These are phyloP conservation scores for Akebia trifoliata DNA, from an alignment of 164 flowering plant species.

Conservation along the genomic window DNA sequence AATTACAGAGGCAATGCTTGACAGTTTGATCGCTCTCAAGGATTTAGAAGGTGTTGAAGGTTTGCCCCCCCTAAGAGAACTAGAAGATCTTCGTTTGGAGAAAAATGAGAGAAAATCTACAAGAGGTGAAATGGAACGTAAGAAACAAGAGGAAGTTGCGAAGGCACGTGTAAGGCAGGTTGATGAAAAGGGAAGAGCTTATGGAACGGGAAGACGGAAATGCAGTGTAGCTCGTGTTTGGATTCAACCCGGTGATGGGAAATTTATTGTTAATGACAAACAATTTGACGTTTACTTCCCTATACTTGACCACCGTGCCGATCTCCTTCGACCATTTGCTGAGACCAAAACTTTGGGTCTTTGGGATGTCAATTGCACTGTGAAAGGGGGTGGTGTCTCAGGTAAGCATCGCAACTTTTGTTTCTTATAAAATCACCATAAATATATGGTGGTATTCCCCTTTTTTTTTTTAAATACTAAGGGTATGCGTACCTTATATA, in stretches of 20 bases:
- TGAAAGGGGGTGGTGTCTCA: constrained; percentile 87
- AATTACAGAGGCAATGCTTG: constrained; percentile 85
- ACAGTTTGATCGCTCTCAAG: constrained; percentile 77
- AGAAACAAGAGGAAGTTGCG: constrained; percentile 79
- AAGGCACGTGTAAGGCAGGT: constrained; percentile 74
- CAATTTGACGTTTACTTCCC: constrained; percentile 88
- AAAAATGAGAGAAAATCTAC: constrained; percentile 54
- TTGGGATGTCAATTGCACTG: constrained; percentile 88
- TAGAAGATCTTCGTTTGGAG: constrained; percentile 66
- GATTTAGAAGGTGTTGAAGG: constrained; percentile 76
- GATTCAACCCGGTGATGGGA: constrained; percentile 91
- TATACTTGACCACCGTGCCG: constrained; percentile 85
- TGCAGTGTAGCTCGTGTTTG: constrained; percentile 95
- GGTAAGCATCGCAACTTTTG: constrained; percentile 32
- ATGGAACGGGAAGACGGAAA: constrained; percentile 96
- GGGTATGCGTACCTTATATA: no score
- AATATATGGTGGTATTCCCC: no score
- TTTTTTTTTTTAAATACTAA: no score
- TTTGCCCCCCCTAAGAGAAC: constrained; percentile 71
- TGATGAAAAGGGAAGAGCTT: constrained; percentile 90
- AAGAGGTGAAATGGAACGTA: constrained; percentile 70
- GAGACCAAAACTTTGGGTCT: constrained; percentile 92
- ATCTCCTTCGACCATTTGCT: constrained; percentile 79
- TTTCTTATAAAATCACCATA: neutral
- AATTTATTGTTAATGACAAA: constrained; percentile 71